phyloP scores from a whole-genome alignment of 352 stramenopile genomes.

The Thraustotheca clavata region DNA sequence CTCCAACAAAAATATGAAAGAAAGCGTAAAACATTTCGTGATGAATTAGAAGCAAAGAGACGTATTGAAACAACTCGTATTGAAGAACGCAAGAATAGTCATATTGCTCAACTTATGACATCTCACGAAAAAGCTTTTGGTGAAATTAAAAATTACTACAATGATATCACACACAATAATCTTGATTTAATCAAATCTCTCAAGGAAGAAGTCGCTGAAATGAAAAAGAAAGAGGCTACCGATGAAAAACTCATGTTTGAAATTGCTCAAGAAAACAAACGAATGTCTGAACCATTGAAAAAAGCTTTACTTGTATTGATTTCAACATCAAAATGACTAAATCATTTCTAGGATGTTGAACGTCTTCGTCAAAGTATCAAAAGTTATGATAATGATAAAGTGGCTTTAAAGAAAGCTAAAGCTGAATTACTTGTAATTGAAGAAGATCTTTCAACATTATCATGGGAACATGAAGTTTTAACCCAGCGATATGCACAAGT shows the following conservation, averaged over 20 bases:
- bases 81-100: conserved; percentile 88
- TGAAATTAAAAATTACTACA: conserved; percentile 97
- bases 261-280: conserved; percentile 92
- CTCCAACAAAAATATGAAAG: conserved; percentile 84
- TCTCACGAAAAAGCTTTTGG: conserved; percentile 90
- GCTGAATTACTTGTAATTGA: conserved; percentile 81
- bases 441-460: conserved; percentile 76
- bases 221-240: conserved; percentile 91
- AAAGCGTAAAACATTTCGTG: conserved; percentile 70
- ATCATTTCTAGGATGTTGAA: conserved; percentile 40
- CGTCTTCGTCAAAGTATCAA: conserved; percentile 53
- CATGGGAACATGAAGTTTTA: conserved; percentile 93
- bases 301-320: conserved; percentile 44
- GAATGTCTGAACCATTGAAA: conserved; percentile 91
- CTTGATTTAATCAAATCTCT: conserved; percentile 94
- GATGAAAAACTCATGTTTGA: conserved; percentile 93
- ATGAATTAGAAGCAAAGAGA: conserved; percentile 68
- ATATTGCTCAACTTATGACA: conserved; percentile 90
- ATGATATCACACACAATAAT: conserved; percentile 96
- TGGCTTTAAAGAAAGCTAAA: conserved; percentile 55
- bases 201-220: conserved; percentile 91
- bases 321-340: neutral
- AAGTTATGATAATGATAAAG: conserved; percentile 60
- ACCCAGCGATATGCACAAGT: conserved; percentile 82
- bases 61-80: conserved; percentile 85